A percentile compares a stretch with the other conserved stretches of the same genome.
These are phyloP conservation scores for Phellopilus nigrolimitatus DNA, from an alignment of 1,284 basidiomycete species.

Conservation along the genomic window DNA sequence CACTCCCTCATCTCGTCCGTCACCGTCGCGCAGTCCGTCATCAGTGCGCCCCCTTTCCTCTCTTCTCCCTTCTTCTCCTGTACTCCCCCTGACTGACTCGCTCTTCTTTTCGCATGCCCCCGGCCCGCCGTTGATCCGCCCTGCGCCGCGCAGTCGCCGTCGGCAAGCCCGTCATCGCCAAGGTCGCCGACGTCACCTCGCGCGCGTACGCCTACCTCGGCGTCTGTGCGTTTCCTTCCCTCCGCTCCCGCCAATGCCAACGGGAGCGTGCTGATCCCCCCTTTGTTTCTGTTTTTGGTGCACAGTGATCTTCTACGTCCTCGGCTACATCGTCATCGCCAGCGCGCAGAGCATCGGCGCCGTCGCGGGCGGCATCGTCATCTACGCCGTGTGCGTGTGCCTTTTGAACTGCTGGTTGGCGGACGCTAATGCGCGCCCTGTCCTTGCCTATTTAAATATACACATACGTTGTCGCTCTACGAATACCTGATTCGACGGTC, in stretches of 20 bases:
- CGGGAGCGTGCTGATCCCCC: no score
- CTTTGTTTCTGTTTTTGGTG: not conserved
- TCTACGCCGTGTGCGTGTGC: constrained; percentile 47
- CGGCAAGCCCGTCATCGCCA: constrained; percentile 78
- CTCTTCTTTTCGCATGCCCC: not conserved
- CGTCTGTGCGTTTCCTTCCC: constrained; percentile 46
- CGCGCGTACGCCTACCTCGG: constrained; percentile 55
- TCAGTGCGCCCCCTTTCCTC: constrained; percentile 37
- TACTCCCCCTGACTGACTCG: not conserved
- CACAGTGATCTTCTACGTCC: constrained; percentile 51
- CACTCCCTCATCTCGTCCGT: constrained; percentile 68
- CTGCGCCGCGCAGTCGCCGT: constrained; percentile 42
- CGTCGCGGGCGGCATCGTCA: constrained; percentile 49
- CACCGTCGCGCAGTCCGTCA: constrained; percentile 51
- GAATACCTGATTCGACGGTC: not conserved
- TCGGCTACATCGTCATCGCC: constrained; percentile 42
- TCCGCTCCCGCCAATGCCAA: no score
- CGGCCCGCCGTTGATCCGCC: not conserved
- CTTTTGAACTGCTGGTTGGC: not conserved
- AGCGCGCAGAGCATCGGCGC: constrained; percentile 34
- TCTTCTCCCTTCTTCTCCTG: not conserved
- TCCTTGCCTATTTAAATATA: not conserved
- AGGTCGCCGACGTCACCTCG: constrained; percentile 66
- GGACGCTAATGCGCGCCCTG: not conserved
- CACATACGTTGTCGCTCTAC: not conserved